These are phyloP conservation scores for Pichia phayaonensis DNA, from an alignment of 805 yeast genomes.

Conservation along the genomic window DNA sequence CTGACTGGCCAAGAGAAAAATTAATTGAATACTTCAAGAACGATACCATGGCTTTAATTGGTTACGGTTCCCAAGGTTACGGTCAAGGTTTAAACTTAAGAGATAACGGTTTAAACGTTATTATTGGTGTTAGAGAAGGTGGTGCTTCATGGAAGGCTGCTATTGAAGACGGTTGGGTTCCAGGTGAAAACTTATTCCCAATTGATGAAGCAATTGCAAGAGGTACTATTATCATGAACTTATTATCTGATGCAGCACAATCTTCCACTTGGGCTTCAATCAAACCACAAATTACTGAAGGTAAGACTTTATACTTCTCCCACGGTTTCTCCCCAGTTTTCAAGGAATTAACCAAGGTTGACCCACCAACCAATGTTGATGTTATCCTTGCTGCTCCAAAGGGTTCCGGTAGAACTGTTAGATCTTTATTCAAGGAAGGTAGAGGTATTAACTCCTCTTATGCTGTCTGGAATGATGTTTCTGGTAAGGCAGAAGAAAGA, in stretches of 20 bases:
- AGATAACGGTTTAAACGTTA: conserved; percentile 97
- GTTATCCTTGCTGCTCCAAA: conserved; percentile 99
- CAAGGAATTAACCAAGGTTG: conserved; percentile 95
- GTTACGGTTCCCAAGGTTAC: conserved; percentile 99
- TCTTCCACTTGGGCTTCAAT: conserved; percentile 91
- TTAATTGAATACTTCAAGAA: conserved; percentile 93
- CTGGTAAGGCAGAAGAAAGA: conserved; percentile 99
- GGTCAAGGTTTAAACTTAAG: conserved; percentile 99
- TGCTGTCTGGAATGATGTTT: conserved; percentile 98
- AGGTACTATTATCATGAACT: conserved; percentile 96
- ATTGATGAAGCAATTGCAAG: conserved; percentile 86
- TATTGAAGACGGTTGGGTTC: conserved; percentile 99
- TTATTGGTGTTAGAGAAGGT: conserved; percentile 95
- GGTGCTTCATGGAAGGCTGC: conserved; percentile 99
- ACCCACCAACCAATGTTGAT: conserved; percentile 89
- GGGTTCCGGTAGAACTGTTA: conserved; percentile 99
- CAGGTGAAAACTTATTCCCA: conserved; percentile 95
- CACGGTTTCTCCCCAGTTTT: conserved; percentile 99
- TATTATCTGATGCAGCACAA: conserved; percentile 98
- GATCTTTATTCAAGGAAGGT: conserved; percentile 99
- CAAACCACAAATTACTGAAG: conserved; percentile 90
- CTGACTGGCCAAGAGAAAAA: conserved; percentile 99
- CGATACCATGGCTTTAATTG: conserved; percentile 95
- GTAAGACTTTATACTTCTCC: conserved; percentile 96
- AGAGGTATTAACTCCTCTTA: conserved; percentile 99